Evolutionary conservation across 495 filamentous ascomycete genomes (phyloP).

Genomic region (Penicilliopsis zonata): DNA sequence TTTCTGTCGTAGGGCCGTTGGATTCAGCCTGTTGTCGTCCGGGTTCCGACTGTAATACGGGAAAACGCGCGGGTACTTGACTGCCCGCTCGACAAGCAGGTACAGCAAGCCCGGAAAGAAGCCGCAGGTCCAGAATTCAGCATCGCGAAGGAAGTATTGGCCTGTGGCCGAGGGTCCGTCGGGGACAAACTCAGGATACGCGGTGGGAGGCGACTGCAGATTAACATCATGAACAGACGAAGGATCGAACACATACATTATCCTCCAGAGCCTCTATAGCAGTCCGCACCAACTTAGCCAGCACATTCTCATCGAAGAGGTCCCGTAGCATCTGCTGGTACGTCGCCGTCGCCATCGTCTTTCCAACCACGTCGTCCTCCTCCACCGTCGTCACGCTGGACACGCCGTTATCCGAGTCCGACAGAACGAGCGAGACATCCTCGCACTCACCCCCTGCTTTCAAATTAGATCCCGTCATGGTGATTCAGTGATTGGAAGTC

Average conservation of each 20-base stretch:
- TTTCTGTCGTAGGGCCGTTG: constrained; percentile 2
- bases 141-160: constrained; percentile 20
- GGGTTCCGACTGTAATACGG: not conserved
- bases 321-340: constrained; percentile 5
- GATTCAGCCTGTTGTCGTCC: not conserved
- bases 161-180: constrained; percentile 9
- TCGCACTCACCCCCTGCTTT: too few relatives aligned
- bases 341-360: not conserved
- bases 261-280: constrained; percentile 8
- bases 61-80: constrained; percentile 12
- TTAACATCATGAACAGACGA: constrained; percentile 4
- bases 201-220: constrained; percentile 8
- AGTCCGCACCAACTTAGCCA: constrained; percentile 16
- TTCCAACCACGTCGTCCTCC: too few relatives aligned
- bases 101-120: constrained; percentile 30
- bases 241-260: constrained; percentile 1
- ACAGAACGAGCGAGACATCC: too few relatives aligned
- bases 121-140: constrained; percentile 31
- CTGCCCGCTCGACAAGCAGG: constrained; percentile 16
- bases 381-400: too few relatives aligned
- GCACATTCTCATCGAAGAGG: constrained; percentile 14
- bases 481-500: too few relatives aligned
- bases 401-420: too few relatives aligned
- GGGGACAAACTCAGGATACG: constrained; percentile 19
- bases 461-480: too few relatives aligned